These are phyloP conservation scores for Penicillium argentinense DNA, from an alignment of 495 filamentous ascomycete species.

Conservation along the genomic window DNA sequence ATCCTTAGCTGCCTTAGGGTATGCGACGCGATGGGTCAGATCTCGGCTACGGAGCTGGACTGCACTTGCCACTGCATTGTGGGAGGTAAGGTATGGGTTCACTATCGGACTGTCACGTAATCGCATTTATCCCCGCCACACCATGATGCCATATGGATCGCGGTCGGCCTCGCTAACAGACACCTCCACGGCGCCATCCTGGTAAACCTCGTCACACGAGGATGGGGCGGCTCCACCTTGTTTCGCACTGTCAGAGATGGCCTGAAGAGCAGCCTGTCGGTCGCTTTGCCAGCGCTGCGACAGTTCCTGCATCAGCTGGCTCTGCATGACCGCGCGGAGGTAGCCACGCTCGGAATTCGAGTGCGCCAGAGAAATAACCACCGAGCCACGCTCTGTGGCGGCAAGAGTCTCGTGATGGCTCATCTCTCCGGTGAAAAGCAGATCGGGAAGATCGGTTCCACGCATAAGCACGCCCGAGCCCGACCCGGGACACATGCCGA, in stretches of 20 bases:
- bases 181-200: conserved; percentile 58
- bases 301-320: conserved; percentile 58
- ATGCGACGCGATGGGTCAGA: too few species aligned
- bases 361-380: conserved; percentile 83
- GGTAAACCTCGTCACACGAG: conserved; percentile 44
- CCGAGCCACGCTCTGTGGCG: conserved; percentile 82
- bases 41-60: too few species aligned
- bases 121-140: conserved; percentile 34
- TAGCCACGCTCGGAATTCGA: conserved; percentile 88
- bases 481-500: conserved; percentile 79
- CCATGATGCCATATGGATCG: conserved; percentile 74
- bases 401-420: conserved; percentile 87
- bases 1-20: too few species aligned
- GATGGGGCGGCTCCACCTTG: conserved; percentile 19
- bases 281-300: conserved; percentile 51
- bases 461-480: conserved; percentile 72
- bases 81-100: too few species aligned
- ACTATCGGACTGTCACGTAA: too few species aligned
- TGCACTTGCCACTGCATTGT: too few species aligned
- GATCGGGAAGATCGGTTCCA: conserved; percentile 58
- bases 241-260: conserved; percentile 29
- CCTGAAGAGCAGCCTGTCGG: conserved; percentile 35
- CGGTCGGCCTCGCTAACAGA: conserved; percentile 74
- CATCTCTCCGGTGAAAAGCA: conserved; percentile 90
- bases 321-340: conserved; percentile 66